Evolutionary conservation across 306 rosid species (phyloP), one percentile per base, ranked within the genome.

Genomic region (Luffa acutangula): DNA sequence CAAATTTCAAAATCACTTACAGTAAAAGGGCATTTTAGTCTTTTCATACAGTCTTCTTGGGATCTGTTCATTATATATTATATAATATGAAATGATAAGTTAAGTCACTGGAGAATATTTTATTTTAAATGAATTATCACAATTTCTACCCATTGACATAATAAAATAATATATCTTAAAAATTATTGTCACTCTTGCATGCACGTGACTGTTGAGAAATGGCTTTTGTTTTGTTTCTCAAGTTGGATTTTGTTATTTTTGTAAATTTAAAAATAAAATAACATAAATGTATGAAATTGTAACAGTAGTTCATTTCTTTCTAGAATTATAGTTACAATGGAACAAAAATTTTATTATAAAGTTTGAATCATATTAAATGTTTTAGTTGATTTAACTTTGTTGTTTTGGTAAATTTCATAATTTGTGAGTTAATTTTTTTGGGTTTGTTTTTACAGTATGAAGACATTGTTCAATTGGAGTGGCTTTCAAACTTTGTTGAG

Each of bases 401-500:
- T 52, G 0, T 52, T 45, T 7, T 45, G 6, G 6, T 45, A 39
- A 39, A 3, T 39, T 39, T 39, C 42, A 14, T 14, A 56, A 6
- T 69, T 9, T 11, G 5, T 45, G 15, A 12, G 10, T 42, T 71
- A 12, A 41, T 79, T 34, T 45, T 21, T n/a, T 54, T 45, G 76
- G 3, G 31, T 9, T n/a, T 45, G 15, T 64, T 31, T 21, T 85
- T 77, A 5, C 91, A 96, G 99, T 91, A 89, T 76, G 99, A 96
- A 58, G 99, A 96, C 83, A 91, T 96, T 78, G 90, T 96, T 48
- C 97, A 91, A 49, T 73, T 96, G 90, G 98, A 96, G 78, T 96
- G 99, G 99, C 89, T 96, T 9, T 93, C 98, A 5, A 91, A 82
- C 25, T 91, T 96, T 80, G 96, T 90, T 83, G 99, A 96, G 82